These are phyloP conservation scores for Ulota crispa DNA, from an alignment of 225 moss, liverwort and hornwort species.

Conservation along the genomic window DNA sequence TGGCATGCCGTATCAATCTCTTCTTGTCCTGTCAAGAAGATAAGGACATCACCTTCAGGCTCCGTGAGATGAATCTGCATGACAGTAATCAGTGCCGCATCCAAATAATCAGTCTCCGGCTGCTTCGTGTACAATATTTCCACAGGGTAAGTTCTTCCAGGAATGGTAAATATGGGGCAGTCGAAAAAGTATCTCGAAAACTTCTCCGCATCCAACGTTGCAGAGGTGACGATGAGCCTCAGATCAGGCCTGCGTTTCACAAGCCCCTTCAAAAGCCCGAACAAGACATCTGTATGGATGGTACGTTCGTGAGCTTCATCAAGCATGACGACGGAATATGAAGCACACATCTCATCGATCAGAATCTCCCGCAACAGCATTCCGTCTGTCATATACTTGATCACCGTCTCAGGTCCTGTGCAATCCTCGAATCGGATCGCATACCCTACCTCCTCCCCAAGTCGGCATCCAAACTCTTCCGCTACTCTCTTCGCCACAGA, in stretches of 20 bases:
- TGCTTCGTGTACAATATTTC: conserved; percentile 85
- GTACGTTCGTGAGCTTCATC: conserved; percentile 99
- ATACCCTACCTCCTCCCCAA: conserved; percentile 96
- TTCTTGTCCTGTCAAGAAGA: conserved; percentile 97
- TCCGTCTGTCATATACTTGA: conserved; percentile 99
- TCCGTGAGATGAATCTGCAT: conserved; percentile 98
- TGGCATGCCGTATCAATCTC: conserved; percentile 98
- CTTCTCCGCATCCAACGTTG: conserved; percentile 95
- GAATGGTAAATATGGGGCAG: conserved; percentile 97
- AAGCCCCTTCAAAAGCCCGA: conserved; percentile 85
- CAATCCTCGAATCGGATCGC: conserved; percentile 96
- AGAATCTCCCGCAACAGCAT: conserved; percentile 83
- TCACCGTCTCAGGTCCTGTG: conserved; percentile 93
- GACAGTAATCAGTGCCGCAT: conserved; percentile 91
- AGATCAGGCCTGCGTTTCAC: conserved; percentile 89
- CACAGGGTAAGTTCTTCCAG: conserved; percentile 84
- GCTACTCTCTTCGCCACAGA: conserved; percentile 97
- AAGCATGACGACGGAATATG: conserved; percentile 92
- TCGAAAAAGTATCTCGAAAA: conserved; percentile 96
- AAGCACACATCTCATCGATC: conserved; percentile 77
- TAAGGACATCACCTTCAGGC: conserved; percentile 87
- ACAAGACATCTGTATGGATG: conserved; percentile 86
- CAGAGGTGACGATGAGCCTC: conserved; percentile 95
- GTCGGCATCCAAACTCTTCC: conserved; percentile 94
- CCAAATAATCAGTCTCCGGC: conserved; percentile 92